These are phyloP conservation scores for Lagenaria siceraria DNA, from an alignment of 306 rosid genomes.

Conservation along the genomic window DNA sequence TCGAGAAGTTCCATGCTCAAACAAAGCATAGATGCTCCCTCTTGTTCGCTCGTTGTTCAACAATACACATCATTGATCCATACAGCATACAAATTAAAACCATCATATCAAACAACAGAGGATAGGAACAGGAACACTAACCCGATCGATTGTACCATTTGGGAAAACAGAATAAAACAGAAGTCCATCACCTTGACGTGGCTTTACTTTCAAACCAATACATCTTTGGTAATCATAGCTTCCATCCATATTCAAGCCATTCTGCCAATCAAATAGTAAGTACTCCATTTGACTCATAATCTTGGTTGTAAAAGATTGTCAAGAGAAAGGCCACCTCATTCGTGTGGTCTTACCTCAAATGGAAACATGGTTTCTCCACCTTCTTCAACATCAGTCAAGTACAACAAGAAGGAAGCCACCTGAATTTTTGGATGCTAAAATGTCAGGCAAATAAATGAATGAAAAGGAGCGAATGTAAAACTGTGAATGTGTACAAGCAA, in stretches of 20 bases:
- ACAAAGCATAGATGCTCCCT: neutral
- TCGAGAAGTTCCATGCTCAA: neutral
- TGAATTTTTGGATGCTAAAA: conserved; percentile 11
- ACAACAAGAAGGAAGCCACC: conserved; percentile 79
- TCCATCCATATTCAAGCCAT: conserved; percentile 60
- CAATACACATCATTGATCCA: neutral
- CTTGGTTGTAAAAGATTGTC: neutral
- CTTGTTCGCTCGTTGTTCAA: neutral
- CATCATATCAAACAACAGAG: neutral
- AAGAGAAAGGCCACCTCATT: neutral
- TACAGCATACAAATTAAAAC: neutral
- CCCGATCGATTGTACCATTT: conserved; percentile 73
- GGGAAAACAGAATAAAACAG: conserved; percentile 67
- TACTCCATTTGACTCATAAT: neutral
- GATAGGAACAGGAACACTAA: conserved; percentile 25
- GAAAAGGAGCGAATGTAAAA: neutral
- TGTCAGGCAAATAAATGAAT: neutral
- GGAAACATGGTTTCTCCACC: conserved; percentile 96
- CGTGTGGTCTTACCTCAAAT: conserved; percentile 48
- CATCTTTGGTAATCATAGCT: conserved; percentile 37
- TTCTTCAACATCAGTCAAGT: conserved; percentile 65
- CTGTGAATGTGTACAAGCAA: neutral
- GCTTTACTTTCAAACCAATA: conserved; percentile 65
- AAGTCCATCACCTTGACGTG: conserved; percentile 83
- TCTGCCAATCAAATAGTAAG: conserved; percentile 33